A percentile compares a stretch with the other conserved stretches of the same genome.
phyloP scores from a whole-genome alignment of 345 rosid species.

The Linum trigynum region DNA sequence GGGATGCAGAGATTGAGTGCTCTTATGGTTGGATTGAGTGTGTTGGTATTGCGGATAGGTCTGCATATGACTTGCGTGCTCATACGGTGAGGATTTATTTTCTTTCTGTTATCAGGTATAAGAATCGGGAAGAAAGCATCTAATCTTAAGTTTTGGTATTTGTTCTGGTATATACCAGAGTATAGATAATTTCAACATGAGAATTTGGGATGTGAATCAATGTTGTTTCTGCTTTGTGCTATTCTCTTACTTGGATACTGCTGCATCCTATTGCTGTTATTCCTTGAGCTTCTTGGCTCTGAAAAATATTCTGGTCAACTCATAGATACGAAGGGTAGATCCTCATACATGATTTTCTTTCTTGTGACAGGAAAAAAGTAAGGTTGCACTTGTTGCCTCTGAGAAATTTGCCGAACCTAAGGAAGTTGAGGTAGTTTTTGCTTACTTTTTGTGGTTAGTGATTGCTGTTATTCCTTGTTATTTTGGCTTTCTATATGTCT shows the following conservation, averaged over 20 bases:
- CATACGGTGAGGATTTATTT: constrained; percentile 48
- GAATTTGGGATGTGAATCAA: too few species aligned
- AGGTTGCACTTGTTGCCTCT: constrained; percentile 64
- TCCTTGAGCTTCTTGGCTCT: too few species aligned
- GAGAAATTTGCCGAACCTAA: constrained; percentile 80
- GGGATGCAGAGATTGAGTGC: constrained; percentile 98
- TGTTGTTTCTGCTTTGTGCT: too few species aligned
- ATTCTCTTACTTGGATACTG: too few species aligned
- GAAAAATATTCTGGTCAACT: not conserved
- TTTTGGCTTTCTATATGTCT: not conserved
- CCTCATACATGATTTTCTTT: constrained; percentile 4
- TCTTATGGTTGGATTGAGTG: constrained; percentile 97
- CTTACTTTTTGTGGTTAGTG: not conserved
- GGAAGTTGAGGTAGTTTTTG: constrained; percentile 69
- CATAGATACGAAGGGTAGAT: not conserved
- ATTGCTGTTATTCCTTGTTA: not conserved
- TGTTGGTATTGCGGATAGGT: constrained; percentile 97
- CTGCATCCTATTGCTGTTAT: too few species aligned
- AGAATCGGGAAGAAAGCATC: too few species aligned
- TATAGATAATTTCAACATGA: too few species aligned
- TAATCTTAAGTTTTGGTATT: too few species aligned
- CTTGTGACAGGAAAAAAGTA: constrained; percentile 68
- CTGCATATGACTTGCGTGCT: constrained; percentile 81
- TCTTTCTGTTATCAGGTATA: not conserved
- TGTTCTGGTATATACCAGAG: too few species aligned